Conservation (phyloP, 805 yeast species). For the Saccharomyces jurei region DNA sequence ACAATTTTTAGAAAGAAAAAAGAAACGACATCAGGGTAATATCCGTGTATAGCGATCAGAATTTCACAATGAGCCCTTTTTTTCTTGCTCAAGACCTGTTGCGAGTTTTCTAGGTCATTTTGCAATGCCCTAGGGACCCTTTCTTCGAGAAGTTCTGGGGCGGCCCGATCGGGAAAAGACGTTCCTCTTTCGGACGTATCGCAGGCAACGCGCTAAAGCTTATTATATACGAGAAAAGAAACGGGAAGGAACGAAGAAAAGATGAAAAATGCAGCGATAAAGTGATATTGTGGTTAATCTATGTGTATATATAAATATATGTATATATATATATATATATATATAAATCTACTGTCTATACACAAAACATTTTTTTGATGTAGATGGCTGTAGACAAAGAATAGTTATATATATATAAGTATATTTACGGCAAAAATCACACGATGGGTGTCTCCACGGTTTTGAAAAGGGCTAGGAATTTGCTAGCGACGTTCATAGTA, state of each 20-base stretch:
- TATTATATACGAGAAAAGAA: not conserved
- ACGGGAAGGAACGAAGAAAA: not conserved
- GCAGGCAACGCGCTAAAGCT: not conserved
- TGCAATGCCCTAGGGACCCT: not conserved
- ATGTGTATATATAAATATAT: not conserved
- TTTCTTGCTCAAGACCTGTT: not conserved
- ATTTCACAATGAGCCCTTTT: not conserved
- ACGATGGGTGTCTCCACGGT: not conserved
- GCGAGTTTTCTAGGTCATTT: not conserved
- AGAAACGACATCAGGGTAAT: not conserved
- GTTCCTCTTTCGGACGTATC: not conserved
- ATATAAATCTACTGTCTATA: not conserved
- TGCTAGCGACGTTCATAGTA: conserved; percentile 6
- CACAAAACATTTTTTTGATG: not conserved
- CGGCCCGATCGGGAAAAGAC: not conserved
- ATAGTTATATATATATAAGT: not conserved
- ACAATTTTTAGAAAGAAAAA: not conserved
- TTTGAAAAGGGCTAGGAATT: not conserved
- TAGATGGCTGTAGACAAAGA: not conserved
- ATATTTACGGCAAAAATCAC: not conserved
- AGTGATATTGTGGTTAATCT: not conserved
- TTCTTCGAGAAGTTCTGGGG: not conserved
- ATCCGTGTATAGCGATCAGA: not conserved
- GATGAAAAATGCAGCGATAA: not conserved
- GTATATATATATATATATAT: not conserved